Base-by-base conservation (phyloP, 371 early-diverging fungal genomes). In the Smittium mucronatum region DNA sequence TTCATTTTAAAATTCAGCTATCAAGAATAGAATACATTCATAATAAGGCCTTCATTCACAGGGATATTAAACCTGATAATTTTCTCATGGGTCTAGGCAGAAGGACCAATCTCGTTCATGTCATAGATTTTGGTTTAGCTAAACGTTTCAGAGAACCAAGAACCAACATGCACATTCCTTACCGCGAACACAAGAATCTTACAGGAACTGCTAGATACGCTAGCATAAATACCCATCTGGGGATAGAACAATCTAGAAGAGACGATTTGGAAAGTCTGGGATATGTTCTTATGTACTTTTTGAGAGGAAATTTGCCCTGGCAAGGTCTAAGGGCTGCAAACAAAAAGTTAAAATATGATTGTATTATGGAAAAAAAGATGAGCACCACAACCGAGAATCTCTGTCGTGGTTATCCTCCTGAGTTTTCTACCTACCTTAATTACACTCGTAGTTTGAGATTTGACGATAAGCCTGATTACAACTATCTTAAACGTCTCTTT, bases 161-260 rank as follows among this genome's bases (percentile, higher is more conserved):
- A 74, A 97, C 96, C 34, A 91, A 95, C 76, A 82, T 93, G 73
- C 99, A 99, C 81, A 98, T 98, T 70, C 93, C 97, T 21, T 96
- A 94, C 82, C 89, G 92, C 78, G 94, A 94, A 80, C 93, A 96
- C 80, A 99, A 99, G 82, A 94, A 95, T 77, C 81, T 99, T 74
- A 99, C 99, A 17, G 99, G 99, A 36, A 99, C 99, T 36, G 99
- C 99, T 47, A 86, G 99, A 76, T 99, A 99, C 80, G 98, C 99
- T 36, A 93, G 93, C 76, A 90, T 99, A 76, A 97, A 98, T 81
- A 98, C 99, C 34, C 99, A 99, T 79, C 78, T 94, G 73, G 99
- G 99, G 61, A 75, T 80, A 84, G 98, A 99, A 75, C 99, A 99
- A 88, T 93, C 97, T 58, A 89, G 99, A 75, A 92, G 99, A 74